Evolutionary conservation across 805 yeast genomes (phyloP), one percentile per base, ranked within the genome.

Genomic region (Debaryomyces hansenii): DNA sequence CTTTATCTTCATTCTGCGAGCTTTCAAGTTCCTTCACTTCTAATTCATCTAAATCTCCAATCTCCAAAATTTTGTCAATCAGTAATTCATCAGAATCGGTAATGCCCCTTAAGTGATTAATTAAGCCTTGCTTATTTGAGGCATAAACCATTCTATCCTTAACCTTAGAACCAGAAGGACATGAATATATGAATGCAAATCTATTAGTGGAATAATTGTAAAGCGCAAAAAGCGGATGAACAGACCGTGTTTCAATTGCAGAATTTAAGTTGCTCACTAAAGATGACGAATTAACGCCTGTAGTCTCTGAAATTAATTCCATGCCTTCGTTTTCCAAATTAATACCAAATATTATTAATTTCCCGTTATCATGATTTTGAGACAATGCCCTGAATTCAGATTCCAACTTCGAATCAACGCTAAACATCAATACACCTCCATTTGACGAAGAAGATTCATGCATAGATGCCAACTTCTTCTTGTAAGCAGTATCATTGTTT

Each of bases 91-190:
- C 59, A 31, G 75, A 54, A 1, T 60, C 61, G 37, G 66, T 67
- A 6, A 59, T 47, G 15, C 59, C 50, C 49, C 75, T 72, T 59
- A 87, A 68, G 47, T 77, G 73, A 39, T 71, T 74, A 29, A 83
- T 64, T 45, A 86, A 75, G 6, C 85, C 86, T 43, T 74, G 75
- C 59, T 83, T 85, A 50, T 85, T 85, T 2, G 96, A 80, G 1
- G 99, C 98, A 59, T 90, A 90, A 42, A 90, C 64, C 97, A 92
- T 92, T 57, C 98, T 79, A 43, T 90, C 94, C 64, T 85, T 87
- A 35, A 94, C 94, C 66, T 83, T 84, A 37, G 96, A 85, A 1
- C 91, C 90, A 0, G 95, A 82, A 3, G 99, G 98, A 64, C 97
- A 91, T 6, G 92, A 77, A 62, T 89, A 89, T 28, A 91, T 80